phyloP scores from a whole-genome alignment of 306 rosid species.

The Spatholobus suberectus region DNA sequence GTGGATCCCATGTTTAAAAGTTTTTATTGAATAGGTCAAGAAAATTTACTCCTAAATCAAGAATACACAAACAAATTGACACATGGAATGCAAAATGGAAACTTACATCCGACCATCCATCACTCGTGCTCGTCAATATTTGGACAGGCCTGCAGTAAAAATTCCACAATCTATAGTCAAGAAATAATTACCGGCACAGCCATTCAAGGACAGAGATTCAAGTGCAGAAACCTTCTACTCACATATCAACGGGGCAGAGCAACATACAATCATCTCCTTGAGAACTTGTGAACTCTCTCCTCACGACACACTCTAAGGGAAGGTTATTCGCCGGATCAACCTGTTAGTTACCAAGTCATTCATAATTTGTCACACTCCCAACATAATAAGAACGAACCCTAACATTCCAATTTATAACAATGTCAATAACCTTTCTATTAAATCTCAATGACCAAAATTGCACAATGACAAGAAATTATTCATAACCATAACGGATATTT shows the following conservation, averaged over 20 bases:
- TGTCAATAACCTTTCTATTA: background rate
- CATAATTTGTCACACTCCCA: slow-evolving; percentile 22
- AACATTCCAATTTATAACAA: slow-evolving; percentile 1
- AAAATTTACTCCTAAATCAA: slow-evolving; percentile 15
- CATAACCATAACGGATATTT: background rate
- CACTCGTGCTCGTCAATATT: slow-evolving; percentile 76
- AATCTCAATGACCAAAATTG: background rate
- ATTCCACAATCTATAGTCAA: slow-evolving; percentile 31
- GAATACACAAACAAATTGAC: slow-evolving; percentile 32
- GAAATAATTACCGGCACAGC: too few species aligned
- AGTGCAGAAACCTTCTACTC: slow-evolving; percentile 40
- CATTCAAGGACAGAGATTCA: background rate
- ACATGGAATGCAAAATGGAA: slow-evolving; percentile 35
- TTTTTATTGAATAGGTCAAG: background rate
- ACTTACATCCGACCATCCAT: slow-evolving; percentile 96
- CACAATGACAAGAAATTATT: background rate
- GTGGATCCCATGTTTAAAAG: background rate
- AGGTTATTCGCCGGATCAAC: slow-evolving; percentile 79
- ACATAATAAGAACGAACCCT: slow-evolving; percentile 21
- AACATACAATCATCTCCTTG: slow-evolving; percentile 81
- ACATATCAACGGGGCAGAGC: slow-evolving; percentile 94
- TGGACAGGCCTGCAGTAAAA: slow-evolving; percentile 79
- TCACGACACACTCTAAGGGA: slow-evolving; percentile 81
- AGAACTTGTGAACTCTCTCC: slow-evolving; percentile 87
- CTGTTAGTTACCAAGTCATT: slow-evolving; percentile 54